A percentile compares a stretch with the other conserved stretches of the same genome.
These are phyloP conservation scores for Creolimax fragrantissima DNA, from an alignment of 78 protist species.

Conservation along the genomic window DNA sequence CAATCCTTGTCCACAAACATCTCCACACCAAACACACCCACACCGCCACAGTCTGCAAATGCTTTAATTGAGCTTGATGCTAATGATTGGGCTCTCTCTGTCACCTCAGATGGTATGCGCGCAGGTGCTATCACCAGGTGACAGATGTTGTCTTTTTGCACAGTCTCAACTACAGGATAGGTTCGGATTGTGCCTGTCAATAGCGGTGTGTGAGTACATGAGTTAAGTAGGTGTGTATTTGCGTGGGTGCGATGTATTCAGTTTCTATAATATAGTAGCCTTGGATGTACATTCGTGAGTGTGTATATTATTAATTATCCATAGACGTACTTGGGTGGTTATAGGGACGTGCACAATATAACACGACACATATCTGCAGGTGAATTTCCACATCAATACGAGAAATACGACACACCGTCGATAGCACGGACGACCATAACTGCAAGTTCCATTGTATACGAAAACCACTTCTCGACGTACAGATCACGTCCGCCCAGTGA, in stretches of 20 bases:
- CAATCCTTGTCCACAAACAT: constrained; percentile 46
- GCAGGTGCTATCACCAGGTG: constrained; percentile 47
- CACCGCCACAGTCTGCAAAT: constrained; percentile 20
- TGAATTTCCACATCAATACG: too few species aligned
- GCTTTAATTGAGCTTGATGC: constrained; percentile 29
- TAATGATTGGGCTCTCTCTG: constrained; percentile 34
- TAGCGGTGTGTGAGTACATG: too few species aligned
- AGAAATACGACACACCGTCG: constrained; percentile 27
- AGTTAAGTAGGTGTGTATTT: too few species aligned
- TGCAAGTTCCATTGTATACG: constrained; percentile 42
- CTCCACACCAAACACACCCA: constrained; percentile 78
- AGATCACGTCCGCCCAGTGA: background rate
- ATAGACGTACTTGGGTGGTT: too few species aligned
- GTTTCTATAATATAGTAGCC: too few species aligned
- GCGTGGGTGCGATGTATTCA: too few species aligned
- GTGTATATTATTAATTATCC: too few species aligned
- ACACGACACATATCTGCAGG: too few species aligned
- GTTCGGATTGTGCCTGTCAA: background rate
- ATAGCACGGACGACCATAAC: constrained; percentile 68
- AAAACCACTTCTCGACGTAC: constrained; percentile 39
- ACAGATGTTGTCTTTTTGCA: constrained; percentile 26
- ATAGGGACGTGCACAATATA: too few species aligned
- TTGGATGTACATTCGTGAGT: too few species aligned
- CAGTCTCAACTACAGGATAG: constrained; percentile 29
- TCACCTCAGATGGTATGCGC: constrained; percentile 32